These are phyloP conservation scores for Daldinia sp. DNA, from an alignment of 2,329 filamentous ascomycete species.

Conservation along the genomic window DNA sequence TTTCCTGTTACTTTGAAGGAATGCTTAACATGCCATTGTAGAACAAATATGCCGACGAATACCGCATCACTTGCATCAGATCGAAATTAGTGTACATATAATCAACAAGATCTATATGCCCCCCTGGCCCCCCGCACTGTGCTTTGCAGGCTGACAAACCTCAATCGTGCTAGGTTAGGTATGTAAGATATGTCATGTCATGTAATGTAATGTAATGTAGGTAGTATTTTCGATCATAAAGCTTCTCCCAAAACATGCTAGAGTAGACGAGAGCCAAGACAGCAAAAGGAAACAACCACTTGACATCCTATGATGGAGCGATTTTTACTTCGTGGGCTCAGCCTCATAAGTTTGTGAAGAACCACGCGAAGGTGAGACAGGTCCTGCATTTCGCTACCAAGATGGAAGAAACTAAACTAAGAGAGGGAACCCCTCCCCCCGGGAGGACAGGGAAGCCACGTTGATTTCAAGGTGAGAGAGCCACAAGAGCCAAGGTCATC, in stretches of 20 bases:
- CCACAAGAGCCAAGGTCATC: conserved; percentile 2
- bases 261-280: conserved; percentile 2
- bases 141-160: conserved; percentile 6
- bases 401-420: background rate
- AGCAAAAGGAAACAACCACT: background rate
- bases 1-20: conserved; percentile 8
- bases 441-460: conserved; percentile 22
- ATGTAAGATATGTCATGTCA: background rate
- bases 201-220: background rate
- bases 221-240: conserved; percentile 4
- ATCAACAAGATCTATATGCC: conserved; percentile 8
- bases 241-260: conserved; percentile 8
- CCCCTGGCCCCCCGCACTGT: conserved; percentile 22
- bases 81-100: conserved; percentile 12
- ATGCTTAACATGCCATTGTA: conserved; percentile 4
- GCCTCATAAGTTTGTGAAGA: conserved; percentile 23
- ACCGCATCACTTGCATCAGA: conserved; percentile 31
- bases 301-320: conserved; percentile 4
- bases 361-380: conserved; percentile 36
- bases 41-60: conserved; percentile 34
- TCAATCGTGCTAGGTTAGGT: background rate
- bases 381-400: conserved; percentile 30
- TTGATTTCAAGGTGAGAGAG: conserved; percentile 23
- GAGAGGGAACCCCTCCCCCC: background rate
- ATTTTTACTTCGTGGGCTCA: conserved; percentile 8